Evolutionary conservation across 768 basidiomycete species (phyloP), one percentile per base, ranked within the genome.

Genomic region (Lactarius deliciosus): DNA sequence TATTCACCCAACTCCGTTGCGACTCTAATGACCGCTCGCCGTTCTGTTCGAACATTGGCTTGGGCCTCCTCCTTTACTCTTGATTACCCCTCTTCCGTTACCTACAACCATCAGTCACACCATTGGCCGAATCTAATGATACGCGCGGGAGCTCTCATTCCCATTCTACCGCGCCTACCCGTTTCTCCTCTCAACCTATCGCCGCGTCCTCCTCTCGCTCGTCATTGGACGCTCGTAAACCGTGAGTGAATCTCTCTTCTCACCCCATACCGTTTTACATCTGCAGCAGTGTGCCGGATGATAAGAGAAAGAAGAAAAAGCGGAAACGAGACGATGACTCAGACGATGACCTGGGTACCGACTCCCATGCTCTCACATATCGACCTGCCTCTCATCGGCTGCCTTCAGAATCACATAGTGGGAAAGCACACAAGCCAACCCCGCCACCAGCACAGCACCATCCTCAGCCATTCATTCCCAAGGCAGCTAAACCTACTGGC

Each of bases 271-370:
- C 69, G 55, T 57, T 56, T 63, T 38, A 54, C 47, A 62, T 61
- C 50, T 38, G 30, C 32, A 53, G 22, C 57, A 80, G 77, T 63
- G 59, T 74, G 60, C 69, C 75, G 13, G 83, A 86, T 15, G 89
- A 90, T 34, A 90, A 88, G 80, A 75, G 90, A 77, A 91, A 89
- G 80, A 91, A 90, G 79, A 91, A 92, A 79, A 93, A 92, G 74
- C 89, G 91, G 76, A 91, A 90, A 82, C 84, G 89, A 64, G 90
- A 91, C 45, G 79, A 82, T 45, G 86, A 86, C n/a, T 89, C 88
- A 70, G 91, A 92, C 69, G 75, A 79, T 38, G 90, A 92, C 72
- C 80, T 80, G 74, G 84, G 86, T 85, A 76, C 36, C 61, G 75
- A 69, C 65, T 55, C 45, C 20, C 47, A 43, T 25, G 18, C 40